A percentile compares a stretch with the other conserved stretches of the same genome.
phyloP scores from a whole-genome alignment of 2,329 filamentous ascomycete species.

The Cephalotrichum gorgonifer region DNA sequence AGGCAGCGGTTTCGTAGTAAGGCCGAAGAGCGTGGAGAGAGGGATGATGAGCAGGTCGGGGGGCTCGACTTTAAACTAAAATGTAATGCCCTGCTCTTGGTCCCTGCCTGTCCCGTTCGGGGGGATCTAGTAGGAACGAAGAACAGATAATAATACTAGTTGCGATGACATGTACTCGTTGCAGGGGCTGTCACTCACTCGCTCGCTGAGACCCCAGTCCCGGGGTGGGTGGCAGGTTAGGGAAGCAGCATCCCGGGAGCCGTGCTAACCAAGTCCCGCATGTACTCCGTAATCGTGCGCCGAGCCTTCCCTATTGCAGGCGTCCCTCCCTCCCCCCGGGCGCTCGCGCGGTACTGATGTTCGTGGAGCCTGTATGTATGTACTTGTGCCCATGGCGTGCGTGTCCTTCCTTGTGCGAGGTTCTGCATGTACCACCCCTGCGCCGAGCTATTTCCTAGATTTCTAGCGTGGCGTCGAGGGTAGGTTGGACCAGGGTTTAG shows the following conservation, averaged over 20 bases:
- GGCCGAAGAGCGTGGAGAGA: background rate
- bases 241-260: conserved; percentile 2
- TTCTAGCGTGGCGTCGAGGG: background rate
- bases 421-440: background rate
- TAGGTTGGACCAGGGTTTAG: background rate
- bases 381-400: too few species aligned
- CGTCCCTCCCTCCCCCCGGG: too few species aligned
- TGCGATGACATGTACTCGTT: too few species aligned
- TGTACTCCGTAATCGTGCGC: background rate
- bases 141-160: too few species aligned
- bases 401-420: too few species aligned
- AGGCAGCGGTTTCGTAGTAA: background rate
- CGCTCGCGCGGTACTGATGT: too few species aligned
- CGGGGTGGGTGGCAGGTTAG: background rate
- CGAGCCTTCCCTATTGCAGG: too few species aligned
- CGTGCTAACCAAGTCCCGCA: background rate
- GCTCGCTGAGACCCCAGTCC: background rate
- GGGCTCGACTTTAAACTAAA: background rate
- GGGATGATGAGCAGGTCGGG: background rate
- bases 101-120: too few species aligned
- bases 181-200: background rate
- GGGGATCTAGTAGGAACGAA: too few species aligned
- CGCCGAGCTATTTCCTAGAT: background rate
- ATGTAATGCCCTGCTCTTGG: background rate
- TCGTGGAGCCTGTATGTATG: too few species aligned